phyloP scores from a whole-genome alignment of 108 stramenopile species.

The Thalassiosira profunda region DNA sequence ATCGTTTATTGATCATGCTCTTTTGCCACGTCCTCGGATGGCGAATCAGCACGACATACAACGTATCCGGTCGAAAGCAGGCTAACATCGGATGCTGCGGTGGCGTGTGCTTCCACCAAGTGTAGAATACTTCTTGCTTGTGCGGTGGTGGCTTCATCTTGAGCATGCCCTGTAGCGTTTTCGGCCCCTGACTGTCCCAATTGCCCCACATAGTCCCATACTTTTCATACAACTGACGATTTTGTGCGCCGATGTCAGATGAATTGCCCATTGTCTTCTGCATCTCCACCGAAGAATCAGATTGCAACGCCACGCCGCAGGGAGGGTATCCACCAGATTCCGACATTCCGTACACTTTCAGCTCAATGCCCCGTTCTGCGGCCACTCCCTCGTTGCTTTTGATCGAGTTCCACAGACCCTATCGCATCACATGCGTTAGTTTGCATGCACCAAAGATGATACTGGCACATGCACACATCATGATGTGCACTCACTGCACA shows the following conservation, averaged over 20 bases:
- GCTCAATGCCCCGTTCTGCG: neutral
- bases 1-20: neutral
- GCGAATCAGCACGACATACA: conserved; percentile 22
- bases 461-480: neutral
- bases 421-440: no score
- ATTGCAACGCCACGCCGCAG: conserved; percentile 17
- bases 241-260: conserved; percentile 5
- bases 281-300: conserved; percentile 19
- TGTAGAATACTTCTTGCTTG: conserved; percentile 2
- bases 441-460: no score
- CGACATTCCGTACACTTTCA: conserved; percentile 13
- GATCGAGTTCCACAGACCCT: conserved; percentile 21
- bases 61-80: conserved; percentile 23
- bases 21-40: conserved; percentile 22
- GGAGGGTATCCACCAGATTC: conserved; percentile 26
- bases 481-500: neutral
- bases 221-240: neutral
- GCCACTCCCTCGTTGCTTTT: conserved; percentile 1
- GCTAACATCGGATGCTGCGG: conserved; percentile 31
- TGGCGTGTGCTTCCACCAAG: conserved; percentile 34
- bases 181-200: neutral
- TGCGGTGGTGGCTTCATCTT: neutral
- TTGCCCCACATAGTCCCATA: conserved; percentile 16
- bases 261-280: neutral
- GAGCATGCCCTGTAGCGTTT: neutral